Conservation (phyloP, 2,329 filamentous ascomycete species). For the Monosporascus sp. region DNA sequence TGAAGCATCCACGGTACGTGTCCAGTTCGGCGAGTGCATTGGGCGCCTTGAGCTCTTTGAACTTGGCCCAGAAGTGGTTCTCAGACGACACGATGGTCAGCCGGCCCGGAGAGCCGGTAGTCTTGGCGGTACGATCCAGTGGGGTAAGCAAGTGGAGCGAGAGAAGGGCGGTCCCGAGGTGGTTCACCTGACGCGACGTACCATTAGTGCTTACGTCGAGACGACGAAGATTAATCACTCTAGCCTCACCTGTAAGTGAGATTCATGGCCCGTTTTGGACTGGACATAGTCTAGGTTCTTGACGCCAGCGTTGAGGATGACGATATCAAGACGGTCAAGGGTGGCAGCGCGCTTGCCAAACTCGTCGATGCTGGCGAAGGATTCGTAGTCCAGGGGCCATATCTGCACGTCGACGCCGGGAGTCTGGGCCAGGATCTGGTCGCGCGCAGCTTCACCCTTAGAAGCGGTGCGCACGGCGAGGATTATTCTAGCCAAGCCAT, state of each 20-base stretch:
- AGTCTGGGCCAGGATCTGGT: constrained; percentile 5
- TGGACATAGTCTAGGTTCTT: constrained; percentile 10
- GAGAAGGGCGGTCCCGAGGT: constrained; percentile 15
- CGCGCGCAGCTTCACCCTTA: constrained; percentile 9
- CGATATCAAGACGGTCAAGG: constrained; percentile 2
- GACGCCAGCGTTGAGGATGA: constrained; percentile 11
- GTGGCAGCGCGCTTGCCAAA: constrained; percentile 5
- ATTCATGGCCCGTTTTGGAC: constrained; percentile 10
- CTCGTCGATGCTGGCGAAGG: constrained; percentile 10
- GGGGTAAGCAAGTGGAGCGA: constrained; percentile 9
- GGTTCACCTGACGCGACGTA: constrained; percentile 3
- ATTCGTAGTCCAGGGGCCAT: constrained; percentile 13
- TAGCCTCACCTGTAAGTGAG: constrained; percentile 7
- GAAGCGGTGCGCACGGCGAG: constrained; percentile 9
- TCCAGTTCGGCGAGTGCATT: constrained; percentile 6
- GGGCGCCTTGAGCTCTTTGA: constrained; percentile 5
- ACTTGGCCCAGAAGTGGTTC: constrained; percentile 8
- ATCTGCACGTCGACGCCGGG: constrained; percentile 8
- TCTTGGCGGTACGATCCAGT: background rate
- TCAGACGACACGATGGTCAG: constrained; percentile 8
- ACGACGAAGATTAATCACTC: background rate
- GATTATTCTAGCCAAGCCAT: constrained; percentile 12
- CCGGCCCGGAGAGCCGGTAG: background rate
- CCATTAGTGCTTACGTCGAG: background rate
- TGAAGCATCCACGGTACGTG: constrained; percentile 1